Evolutionary conservation across 352 stramenopile genomes (phyloP).

Genomic region (Pythium pyrilobum): DNA sequence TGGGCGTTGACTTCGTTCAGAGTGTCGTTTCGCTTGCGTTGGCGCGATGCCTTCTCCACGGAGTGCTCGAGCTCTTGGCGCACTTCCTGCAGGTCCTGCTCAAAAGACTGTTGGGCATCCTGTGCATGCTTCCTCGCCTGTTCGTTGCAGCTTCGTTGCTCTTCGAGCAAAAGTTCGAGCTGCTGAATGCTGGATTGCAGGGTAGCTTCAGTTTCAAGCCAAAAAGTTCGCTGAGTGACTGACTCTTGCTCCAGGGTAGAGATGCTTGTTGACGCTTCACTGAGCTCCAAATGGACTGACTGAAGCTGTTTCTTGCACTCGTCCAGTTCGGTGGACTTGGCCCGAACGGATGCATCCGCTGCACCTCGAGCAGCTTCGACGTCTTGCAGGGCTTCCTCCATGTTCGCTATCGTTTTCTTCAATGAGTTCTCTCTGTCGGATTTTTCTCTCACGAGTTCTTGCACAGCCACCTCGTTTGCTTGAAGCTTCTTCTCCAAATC

Average conservation of each 20-base stretch:
- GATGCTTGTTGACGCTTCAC: background rate
- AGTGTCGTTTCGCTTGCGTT: conserved; percentile 13
- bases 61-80: conserved; percentile 17
- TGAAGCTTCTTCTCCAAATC: background rate
- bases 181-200: background rate
- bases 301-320: background rate
- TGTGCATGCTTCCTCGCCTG: background rate
- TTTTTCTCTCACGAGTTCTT: background rate
- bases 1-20: conserved; percentile 9
- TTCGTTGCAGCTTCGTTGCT: background rate
- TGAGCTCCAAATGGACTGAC: background rate
- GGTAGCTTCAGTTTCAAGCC: background rate
- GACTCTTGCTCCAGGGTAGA: background rate
- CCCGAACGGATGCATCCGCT: background rate
- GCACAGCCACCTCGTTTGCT: background rate
- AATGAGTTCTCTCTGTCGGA: background rate
- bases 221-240: background rate
- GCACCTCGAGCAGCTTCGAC: background rate
- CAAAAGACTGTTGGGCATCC: background rate
- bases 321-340: background rate
- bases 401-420: background rate
- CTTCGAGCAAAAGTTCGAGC: background rate
- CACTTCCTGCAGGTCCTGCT: background rate
- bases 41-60: conserved; percentile 5
- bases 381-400: background rate